Conservation (phyloP, 257 asterid species). For the Solanum dulcamara region DNA sequence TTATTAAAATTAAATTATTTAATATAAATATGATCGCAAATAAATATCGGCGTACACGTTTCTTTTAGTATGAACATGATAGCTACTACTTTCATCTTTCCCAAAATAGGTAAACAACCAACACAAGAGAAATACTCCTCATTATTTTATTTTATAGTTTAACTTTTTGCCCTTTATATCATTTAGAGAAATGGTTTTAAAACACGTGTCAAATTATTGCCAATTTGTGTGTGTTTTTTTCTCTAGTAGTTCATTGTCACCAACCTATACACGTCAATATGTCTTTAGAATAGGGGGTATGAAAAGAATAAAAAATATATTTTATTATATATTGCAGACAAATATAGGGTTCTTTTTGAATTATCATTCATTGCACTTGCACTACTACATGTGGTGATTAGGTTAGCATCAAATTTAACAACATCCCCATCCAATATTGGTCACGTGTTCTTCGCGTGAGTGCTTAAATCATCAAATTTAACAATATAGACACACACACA, state of each 20-base stretch:
- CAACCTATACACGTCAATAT: slow-evolving; percentile 1
- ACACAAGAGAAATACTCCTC: neutral
- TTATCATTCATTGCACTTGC: neutral
- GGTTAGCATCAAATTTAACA: neutral
- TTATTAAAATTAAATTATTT: neutral
- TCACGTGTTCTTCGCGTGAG: slow-evolving; percentile 16
- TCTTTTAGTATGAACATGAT: slow-evolving; percentile 1
- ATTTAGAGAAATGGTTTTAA: neutral
- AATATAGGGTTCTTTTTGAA: neutral
- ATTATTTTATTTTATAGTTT: neutral
- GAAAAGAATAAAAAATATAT: neutral
- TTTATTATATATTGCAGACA: neutral
- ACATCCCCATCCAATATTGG: neutral
- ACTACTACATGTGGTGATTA: neutral
- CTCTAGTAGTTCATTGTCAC: neutral
- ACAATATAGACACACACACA: neutral
- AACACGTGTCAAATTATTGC: neutral
- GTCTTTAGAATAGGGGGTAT: neutral
- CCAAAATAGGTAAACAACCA: neutral
- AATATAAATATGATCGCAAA: neutral
- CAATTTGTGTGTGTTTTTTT: neutral
- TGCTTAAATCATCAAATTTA: neutral
- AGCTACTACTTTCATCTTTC: neutral
- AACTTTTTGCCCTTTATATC: neutral
- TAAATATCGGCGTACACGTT: neutral